These are phyloP conservation scores for Trametes villosa DNA, from an alignment of 768 basidiomycete genomes.

Conservation along the genomic window DNA sequence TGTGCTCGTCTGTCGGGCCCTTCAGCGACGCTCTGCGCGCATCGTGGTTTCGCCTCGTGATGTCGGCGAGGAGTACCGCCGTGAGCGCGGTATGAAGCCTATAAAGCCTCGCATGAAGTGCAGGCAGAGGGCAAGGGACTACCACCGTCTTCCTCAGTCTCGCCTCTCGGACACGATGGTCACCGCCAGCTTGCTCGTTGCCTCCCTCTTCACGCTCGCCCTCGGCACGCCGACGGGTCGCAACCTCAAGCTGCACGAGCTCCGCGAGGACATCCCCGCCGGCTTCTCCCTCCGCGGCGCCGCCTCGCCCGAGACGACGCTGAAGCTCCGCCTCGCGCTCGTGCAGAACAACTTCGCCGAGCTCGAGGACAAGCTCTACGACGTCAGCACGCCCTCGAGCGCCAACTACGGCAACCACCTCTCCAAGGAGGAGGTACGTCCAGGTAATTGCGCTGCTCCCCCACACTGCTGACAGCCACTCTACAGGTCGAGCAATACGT, in stretches of 20 bases:
- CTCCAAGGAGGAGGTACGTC: conserved; percentile 50
- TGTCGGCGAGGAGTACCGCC: not conserved
- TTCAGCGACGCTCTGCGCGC: not conserved
- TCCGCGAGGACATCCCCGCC: conserved; percentile 27
- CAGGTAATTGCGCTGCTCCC: not conserved
- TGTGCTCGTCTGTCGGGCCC: not conserved
- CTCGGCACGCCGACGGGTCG: conserved; percentile 24
- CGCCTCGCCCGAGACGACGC: conserved; percentile 30
- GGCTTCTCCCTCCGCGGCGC: conserved; percentile 32
- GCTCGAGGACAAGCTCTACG: conserved; percentile 39
- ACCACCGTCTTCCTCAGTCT: not conserved
- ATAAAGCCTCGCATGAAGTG: not conserved
- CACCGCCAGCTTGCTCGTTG: conserved; percentile 9
- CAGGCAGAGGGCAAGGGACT: not conserved
- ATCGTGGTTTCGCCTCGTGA: not conserved
- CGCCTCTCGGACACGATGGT: conserved; percentile 11
- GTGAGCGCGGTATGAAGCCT: not conserved
- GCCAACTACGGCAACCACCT: conserved; percentile 55
- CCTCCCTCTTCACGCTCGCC: conserved; percentile 18
- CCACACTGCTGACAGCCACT: not conserved
- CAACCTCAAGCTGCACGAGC: conserved; percentile 33
- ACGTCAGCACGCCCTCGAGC: conserved; percentile 41
- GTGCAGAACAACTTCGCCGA: conserved; percentile 38
- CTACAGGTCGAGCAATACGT: conserved; percentile 21
- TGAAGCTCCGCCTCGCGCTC: conserved; percentile 43